Conservation (phyloP, 352 stramenopile species). For the Globisporangium echinulatum region DNA sequence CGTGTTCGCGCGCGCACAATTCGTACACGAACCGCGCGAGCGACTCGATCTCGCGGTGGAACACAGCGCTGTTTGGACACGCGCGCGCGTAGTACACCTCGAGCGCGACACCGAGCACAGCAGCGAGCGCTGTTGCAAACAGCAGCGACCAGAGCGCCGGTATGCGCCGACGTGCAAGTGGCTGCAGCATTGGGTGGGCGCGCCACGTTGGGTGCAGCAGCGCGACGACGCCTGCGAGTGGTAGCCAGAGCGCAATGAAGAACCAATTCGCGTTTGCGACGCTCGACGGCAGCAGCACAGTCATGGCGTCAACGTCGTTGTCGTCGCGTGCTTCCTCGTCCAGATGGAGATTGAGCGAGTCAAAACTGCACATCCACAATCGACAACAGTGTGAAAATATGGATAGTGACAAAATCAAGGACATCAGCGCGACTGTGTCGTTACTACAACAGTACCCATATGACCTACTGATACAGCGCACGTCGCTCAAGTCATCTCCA, state of each 20-base stretch:
- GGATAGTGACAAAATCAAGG: too few species aligned
- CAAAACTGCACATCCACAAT: too few species aligned
- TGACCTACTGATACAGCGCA: too few species aligned
- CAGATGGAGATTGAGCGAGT: too few species aligned
- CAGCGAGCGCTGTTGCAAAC: slow-evolving; percentile 18
- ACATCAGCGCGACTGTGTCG: too few species aligned
- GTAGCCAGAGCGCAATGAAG: slow-evolving; percentile 27
- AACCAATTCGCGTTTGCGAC: slow-evolving; percentile 67
- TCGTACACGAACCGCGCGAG: slow-evolving; percentile 62
- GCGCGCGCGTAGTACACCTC: slow-evolving; percentile 55
- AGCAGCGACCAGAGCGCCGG: slow-evolving; percentile 40
- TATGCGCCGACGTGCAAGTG: slow-evolving; percentile 16
- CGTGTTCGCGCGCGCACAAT: slow-evolving; percentile 32
- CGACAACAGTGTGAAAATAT: too few species aligned
- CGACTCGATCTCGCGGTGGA: slow-evolving; percentile 63
- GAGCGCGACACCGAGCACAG: slow-evolving; percentile 35
- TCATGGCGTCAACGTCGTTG: slow-evolving; percentile 28
- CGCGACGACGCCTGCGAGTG: slow-evolving; percentile 19
- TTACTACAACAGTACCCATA: too few species aligned
- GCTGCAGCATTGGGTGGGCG: slow-evolving; percentile 18
- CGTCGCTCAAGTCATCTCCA: too few species aligned
- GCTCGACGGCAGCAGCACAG: slow-evolving; percentile 58
- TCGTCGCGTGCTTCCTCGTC: not conserved
- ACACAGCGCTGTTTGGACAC: slow-evolving; percentile 60
- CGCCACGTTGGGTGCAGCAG: slow-evolving; percentile 43